phyloP scores from a whole-genome alignment of 768 basidiomycete species.

The Phaeotremella skinneri region DNA sequence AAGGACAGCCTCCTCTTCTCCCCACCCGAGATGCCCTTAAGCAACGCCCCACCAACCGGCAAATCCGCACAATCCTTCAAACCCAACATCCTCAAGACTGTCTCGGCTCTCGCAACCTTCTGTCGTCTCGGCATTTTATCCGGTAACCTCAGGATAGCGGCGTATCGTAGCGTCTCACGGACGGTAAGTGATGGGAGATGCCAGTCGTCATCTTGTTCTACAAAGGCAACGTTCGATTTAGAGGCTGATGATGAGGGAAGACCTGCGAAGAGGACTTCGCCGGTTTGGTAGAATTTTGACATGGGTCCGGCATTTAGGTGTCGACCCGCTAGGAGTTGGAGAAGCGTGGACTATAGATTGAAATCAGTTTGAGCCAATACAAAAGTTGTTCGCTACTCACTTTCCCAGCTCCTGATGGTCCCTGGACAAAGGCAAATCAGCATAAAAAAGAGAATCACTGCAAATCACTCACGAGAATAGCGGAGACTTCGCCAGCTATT shows the following conservation, averaged over 20 bases:
- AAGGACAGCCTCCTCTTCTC: constrained; percentile 57
- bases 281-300: constrained; percentile 47
- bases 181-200: constrained; percentile 53
- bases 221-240: constrained; percentile 50
- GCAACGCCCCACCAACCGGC: constrained; percentile 55
- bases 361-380: neutral
- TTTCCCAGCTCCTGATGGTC: constrained; percentile 17
- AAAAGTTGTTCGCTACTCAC: constrained; percentile 3
- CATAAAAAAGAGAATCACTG: neutral
- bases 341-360: constrained; percentile 48
- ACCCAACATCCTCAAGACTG: constrained; percentile 56
- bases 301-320: constrained; percentile 44
- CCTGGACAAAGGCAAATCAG: constrained; percentile 2
- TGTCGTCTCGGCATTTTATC: constrained; percentile 47
- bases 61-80: constrained; percentile 57
- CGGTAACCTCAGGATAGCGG: constrained; percentile 54
- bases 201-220: constrained; percentile 55
- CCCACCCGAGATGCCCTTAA: constrained; percentile 57
- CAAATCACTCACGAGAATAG: constrained; percentile 44
- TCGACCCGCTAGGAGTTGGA: constrained; percentile 52
- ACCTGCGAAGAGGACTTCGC: constrained; percentile 48
- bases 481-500: constrained; percentile 51
- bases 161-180: constrained; percentile 49
- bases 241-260: constrained; percentile 17
- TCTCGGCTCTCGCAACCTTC: constrained; percentile 56